These are phyloP conservation scores for Naegleria fowleri DNA, from an alignment of 208 protist genomes.

Conservation along the genomic window DNA sequence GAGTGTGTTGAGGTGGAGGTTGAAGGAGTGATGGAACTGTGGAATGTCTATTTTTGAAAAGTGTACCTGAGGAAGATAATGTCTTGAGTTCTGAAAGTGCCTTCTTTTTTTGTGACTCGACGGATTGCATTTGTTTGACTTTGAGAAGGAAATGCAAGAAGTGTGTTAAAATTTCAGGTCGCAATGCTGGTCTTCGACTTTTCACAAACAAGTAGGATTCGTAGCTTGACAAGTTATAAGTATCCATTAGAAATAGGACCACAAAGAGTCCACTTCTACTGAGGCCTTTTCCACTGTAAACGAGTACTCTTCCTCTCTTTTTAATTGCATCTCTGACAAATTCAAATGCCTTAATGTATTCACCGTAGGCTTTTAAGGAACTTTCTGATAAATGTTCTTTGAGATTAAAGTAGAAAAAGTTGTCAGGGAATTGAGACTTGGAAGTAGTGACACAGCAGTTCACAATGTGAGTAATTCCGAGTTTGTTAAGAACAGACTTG, in stretches of 20 bases:
- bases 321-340: constrained; percentile 23
- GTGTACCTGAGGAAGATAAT: neutral
- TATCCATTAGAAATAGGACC: neutral
- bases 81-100: neutral
- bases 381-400: neutral
- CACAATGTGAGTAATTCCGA: constrained; percentile 22
- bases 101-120: neutral
- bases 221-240: constrained; percentile 23
- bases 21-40: neutral
- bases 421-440: neutral
- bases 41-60: neutral
- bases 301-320: constrained; percentile 9
- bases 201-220: constrained; percentile 20
- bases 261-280: constrained; percentile 26
- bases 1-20: neutral
- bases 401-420: constrained; percentile 9
- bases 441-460: neutral
- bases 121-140: neutral
- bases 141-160: constrained; percentile 12
- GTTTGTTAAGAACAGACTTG: neutral
- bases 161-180: constrained; percentile 12
- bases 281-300: constrained; percentile 25
- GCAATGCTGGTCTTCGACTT: neutral
- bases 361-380: neutral
- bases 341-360: constrained; percentile 16